Percentiles rank a stretch among this genome's conserved stretches.
Evolutionary conservation across 352 stramenopile genomes (phyloP).

Genomic region (Globisporangium echinulatum): DNA sequence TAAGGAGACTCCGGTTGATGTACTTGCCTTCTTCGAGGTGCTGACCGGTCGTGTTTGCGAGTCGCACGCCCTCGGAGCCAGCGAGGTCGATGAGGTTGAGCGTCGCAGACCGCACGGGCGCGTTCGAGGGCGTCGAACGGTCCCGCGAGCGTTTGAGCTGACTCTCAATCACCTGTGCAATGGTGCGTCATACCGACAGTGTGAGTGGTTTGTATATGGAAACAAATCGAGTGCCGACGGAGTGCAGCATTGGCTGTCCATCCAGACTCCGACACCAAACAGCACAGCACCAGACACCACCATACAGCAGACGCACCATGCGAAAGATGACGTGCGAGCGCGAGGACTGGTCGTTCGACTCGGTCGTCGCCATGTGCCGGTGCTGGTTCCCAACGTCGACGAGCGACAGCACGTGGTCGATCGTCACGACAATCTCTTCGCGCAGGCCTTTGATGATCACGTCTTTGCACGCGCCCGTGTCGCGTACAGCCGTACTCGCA

Average conservation of each 20-base stretch:
- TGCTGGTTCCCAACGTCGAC: constrained; percentile 76
- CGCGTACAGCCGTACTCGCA: constrained; percentile 13
- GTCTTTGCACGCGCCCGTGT: constrained; percentile 48
- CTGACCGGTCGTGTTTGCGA: constrained; percentile 72
- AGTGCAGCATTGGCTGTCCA: too few relatives aligned
- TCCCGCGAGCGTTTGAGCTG: constrained; percentile 41
- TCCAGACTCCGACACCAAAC: too few relatives aligned
- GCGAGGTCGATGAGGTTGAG: constrained; percentile 90
- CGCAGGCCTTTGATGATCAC: constrained; percentile 83
- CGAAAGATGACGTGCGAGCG: constrained; percentile 74
- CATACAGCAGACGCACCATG: constrained; percentile 26
- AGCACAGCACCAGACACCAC: constrained; percentile 4
- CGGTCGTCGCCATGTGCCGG: constrained; percentile 67
- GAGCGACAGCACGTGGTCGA: constrained; percentile 81
- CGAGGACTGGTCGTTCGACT: constrained; percentile 76
- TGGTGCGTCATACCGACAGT: constrained; percentile 16
- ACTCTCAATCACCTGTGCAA: constrained; percentile 56
- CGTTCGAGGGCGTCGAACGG: constrained; percentile 7
- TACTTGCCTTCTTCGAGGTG: constrained; percentile 80
- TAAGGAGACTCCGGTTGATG: constrained; percentile 90
- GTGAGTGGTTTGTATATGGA: constrained; percentile 23
- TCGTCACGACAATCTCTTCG: constrained; percentile 72
- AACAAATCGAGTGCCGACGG: background rate
- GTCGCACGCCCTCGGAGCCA: constrained; percentile 81
- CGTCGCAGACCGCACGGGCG: constrained; percentile 62